Base-by-base conservation (phyloP, 805 yeast species). In the Candida peoriensis region DNA sequence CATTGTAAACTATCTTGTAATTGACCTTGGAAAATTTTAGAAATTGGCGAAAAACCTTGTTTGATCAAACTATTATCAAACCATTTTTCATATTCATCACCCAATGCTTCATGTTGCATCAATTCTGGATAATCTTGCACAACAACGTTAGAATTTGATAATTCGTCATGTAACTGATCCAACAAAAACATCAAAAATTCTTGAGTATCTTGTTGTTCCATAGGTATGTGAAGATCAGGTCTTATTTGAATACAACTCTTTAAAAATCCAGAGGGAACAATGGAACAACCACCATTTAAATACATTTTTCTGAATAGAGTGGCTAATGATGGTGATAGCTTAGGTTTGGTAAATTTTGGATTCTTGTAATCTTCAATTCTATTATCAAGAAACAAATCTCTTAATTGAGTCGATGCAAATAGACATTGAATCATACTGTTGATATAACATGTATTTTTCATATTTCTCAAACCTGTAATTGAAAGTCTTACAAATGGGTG, bases 181-280 rank as follows among this genome's bases (percentile, higher is more conserved):
- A 83, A 58, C 9, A 82, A 44, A 40, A 82, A 74, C 53, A 81
- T 66, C 28, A 84, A 57, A 48, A 81, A 81, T 47, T 84, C 93
- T 36, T 83, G 87, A 2, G 89, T 79, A 54, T 84, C 94, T 50
- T 84, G 93, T 48, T 84, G 94, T 47, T 81, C 86, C 44, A 70
- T 57, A 0, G 90, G 90, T 10, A 83, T 80, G 43, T 65, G 62
- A 36, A 81, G 68, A 47, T 79, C 85, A 0, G 88, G 88, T 43
- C 81, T 75, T 16, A 81, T 50, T 6, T 59, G 41, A 16, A 73
- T 57, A 33, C 79, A 61, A 2, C 64, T 55, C 30, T 77, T 67
- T 27, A 82, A 63, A 47, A 83, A 81, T 28, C 75, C 72, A 8
- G 74, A 68, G 4, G 90, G 88, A 2, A 79, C 76, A 22, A 82